Evolutionary conservation across 208 protist genomes (phyloP).

Genomic region (Phytomonas sp.): DNA sequence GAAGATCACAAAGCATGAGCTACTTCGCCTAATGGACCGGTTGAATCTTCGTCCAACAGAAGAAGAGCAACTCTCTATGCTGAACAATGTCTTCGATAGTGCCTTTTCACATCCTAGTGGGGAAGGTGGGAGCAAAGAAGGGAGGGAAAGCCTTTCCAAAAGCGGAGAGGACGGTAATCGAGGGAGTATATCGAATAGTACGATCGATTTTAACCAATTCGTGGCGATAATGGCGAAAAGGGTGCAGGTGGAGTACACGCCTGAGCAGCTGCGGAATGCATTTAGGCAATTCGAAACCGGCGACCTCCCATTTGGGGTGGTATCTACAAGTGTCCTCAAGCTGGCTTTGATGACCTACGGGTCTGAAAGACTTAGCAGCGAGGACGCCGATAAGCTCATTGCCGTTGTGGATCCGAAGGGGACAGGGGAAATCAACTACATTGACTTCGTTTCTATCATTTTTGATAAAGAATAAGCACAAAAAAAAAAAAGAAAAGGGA

Average conservation of each 20-base stretch:
- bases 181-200: not conserved
- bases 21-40: constrained; percentile 81
- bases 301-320: constrained; percentile 64
- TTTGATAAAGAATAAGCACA: constrained; percentile 17
- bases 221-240: constrained; percentile 77
- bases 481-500: too few relatives aligned
- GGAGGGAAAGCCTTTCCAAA: not conserved
- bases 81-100: constrained; percentile 34
- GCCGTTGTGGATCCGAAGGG: constrained; percentile 70
- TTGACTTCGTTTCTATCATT: constrained; percentile 83
- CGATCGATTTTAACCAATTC: constrained; percentile 86
- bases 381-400: constrained; percentile 71
- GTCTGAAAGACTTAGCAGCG: constrained; percentile 72
- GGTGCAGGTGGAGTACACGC: constrained; percentile 80
- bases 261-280: constrained; percentile 76
- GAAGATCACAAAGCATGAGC: constrained; percentile 62
- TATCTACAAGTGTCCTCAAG: constrained; percentile 77
- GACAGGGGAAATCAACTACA: constrained; percentile 83
- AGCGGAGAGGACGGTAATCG: too few relatives aligned
- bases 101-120: not conserved
- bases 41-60: constrained; percentile 81
- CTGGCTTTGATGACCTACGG: constrained; percentile 87
- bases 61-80: constrained; percentile 78
- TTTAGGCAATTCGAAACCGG: constrained; percentile 90
- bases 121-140: not conserved